These are phyloP conservation scores for Heliamphora exappendiculata DNA, from an alignment of 148 eudicot species.

Conservation along the genomic window DNA sequence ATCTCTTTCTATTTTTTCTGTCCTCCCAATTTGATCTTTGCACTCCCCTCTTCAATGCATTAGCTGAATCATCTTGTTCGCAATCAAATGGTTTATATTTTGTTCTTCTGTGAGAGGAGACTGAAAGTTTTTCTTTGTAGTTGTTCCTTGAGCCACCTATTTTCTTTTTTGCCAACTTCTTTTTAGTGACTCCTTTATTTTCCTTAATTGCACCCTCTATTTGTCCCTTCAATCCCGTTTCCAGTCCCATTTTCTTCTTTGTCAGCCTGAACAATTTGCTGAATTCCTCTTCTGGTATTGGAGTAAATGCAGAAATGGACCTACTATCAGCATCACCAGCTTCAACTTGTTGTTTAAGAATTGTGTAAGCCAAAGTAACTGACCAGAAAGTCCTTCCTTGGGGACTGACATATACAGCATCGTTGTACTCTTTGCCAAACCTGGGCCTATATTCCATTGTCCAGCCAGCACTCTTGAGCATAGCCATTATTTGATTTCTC, in stretches of 20 bases:
- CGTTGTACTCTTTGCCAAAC: slow-evolving; percentile 42
- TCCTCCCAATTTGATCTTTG: slow-evolving; percentile 23
- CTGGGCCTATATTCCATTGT: slow-evolving; percentile 63
- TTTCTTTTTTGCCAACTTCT: slow-evolving; percentile 13
- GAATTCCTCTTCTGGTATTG: slow-evolving; percentile 60
- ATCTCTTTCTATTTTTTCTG: slow-evolving; percentile 40
- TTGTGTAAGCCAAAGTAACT: slow-evolving; percentile 62
- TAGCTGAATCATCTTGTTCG: slow-evolving; percentile 10
- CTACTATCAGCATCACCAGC: slow-evolving; percentile 29
- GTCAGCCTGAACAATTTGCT: slow-evolving; percentile 53
- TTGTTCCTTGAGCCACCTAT: neutral
- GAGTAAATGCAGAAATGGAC: slow-evolving; percentile 38
- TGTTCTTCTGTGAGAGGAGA: slow-evolving; percentile 11
- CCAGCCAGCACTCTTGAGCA: slow-evolving; percentile 78
- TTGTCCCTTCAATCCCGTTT: slow-evolving; percentile 21
- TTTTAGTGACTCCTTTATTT: slow-evolving; percentile 2
- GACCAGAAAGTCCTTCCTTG: slow-evolving; percentile 75
- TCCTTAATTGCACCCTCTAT: slow-evolving; percentile 18
- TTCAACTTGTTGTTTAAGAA: slow-evolving; percentile 49
- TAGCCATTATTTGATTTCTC: slow-evolving; percentile 51
- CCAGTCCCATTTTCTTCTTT: slow-evolving; percentile 27
- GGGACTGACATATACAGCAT: slow-evolving; percentile 62
- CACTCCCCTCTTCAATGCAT: slow-evolving; percentile 23
- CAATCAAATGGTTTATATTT: neutral
- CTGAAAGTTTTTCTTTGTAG: slow-evolving; percentile 9